Percentiles rank a stretch among this genome's conserved stretches.
phyloP scores from a whole-genome alignment of 768 basidiomycete genomes.

The Boletus subparvulus region DNA sequence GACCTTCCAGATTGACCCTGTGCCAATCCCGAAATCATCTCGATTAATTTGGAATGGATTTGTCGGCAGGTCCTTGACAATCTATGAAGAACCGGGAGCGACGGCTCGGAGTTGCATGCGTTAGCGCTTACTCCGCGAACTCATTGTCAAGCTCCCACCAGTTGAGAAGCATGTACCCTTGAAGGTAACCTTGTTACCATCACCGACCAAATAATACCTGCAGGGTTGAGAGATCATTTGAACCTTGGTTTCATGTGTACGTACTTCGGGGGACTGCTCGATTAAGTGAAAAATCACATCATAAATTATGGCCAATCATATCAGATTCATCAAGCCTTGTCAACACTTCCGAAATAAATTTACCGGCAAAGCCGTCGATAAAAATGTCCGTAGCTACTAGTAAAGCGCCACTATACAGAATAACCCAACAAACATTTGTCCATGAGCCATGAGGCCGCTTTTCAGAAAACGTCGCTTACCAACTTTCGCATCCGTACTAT shows the following conservation, averaged over 20 bases:
- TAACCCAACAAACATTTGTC: neutral
- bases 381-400: neutral
- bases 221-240: neutral
- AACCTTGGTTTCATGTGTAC: neutral
- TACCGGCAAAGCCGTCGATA: no score
- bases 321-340: neutral
- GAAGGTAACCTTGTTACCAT: neutral
- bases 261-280: neutral
- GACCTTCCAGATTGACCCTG: neutral
- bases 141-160: neutral
- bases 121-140: neutral
- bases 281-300: neutral
- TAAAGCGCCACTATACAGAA: neutral
- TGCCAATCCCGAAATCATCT: neutral
- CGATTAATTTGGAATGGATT: neutral
- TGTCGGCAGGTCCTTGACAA: neutral
- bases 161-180: no score
- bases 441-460: neutral
- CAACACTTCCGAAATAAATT: neutral
- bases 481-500: neutral
- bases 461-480: neutral
- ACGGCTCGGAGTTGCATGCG: neutral
- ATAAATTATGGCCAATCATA: neutral
- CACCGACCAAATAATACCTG: neutral
- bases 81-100: neutral